These are phyloP conservation scores for Juglanconis sp. DNA, from an alignment of 2,329 filamentous ascomycete species.

Conservation along the genomic window DNA sequence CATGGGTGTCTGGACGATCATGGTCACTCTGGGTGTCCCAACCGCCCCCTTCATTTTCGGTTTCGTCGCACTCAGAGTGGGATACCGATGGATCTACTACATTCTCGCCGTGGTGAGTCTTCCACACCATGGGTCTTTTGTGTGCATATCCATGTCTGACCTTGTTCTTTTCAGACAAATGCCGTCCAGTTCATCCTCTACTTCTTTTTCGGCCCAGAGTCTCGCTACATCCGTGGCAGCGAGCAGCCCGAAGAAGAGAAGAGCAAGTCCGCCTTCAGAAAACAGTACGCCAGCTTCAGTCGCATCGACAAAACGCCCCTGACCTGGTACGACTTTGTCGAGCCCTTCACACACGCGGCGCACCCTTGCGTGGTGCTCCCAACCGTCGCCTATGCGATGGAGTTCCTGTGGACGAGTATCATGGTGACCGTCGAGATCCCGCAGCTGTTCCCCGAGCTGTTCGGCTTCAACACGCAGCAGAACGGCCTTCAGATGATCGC, in stretches of 20 bases:
- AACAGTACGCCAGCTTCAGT: conserved; percentile 40
- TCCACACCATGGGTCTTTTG: background rate
- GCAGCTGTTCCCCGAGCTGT: conserved; percentile 53
- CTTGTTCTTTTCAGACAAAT: conserved; percentile 40
- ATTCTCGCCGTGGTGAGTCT: conserved; percentile 49
- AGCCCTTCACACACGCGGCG: conserved; percentile 40
- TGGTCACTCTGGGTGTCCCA: conserved; percentile 27
- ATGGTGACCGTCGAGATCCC: conserved; percentile 58
- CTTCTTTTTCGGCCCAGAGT: conserved; percentile 53
- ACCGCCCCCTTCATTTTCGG: conserved; percentile 36
- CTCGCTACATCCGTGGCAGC: conserved; percentile 46
- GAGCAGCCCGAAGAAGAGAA: conserved; percentile 21
- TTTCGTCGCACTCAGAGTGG: conserved; percentile 46
- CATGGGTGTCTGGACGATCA: conserved; percentile 55
- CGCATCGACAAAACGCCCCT: conserved; percentile 53
- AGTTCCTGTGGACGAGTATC: conserved; percentile 53
- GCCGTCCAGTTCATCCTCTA: conserved; percentile 54
- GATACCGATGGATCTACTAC: conserved; percentile 59
- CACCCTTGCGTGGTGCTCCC: conserved; percentile 49
- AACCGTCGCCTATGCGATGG: conserved; percentile 51
- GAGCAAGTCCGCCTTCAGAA: conserved; percentile 38
- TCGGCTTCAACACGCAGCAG: conserved; percentile 54
- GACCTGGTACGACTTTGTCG: conserved; percentile 46
- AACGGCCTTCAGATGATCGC: conserved; percentile 57
- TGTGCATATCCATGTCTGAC: background rate